A percentile compares a stretch with the other conserved stretches of the same genome.
phyloP scores from a whole-genome alignment of 495 filamentous ascomycete species.

The Penicillium manginii region DNA sequence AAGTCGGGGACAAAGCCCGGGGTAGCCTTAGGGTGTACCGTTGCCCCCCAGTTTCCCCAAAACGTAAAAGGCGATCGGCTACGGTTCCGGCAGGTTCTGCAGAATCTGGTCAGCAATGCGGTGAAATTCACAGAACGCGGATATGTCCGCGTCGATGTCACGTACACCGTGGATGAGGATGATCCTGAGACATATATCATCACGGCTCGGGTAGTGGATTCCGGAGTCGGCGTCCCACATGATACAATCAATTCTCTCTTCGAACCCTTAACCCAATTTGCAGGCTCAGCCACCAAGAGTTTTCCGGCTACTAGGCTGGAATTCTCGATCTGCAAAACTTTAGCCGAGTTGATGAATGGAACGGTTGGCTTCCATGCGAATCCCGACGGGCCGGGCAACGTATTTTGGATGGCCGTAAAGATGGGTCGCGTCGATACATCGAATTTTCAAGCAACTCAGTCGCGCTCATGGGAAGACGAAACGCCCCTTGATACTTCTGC shows the following conservation, averaged over 20 bases:
- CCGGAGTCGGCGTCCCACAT: slow-evolving; percentile 73
- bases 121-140: slow-evolving; percentile 85
- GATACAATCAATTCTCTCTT: no score
- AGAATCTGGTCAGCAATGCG: slow-evolving; percentile 84
- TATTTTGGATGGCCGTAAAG: slow-evolving; percentile 62
- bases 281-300: slow-evolving; percentile 67
- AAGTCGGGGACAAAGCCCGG: no score
- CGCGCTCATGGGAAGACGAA: no score
- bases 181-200: slow-evolving; percentile 46
- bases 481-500: no score
- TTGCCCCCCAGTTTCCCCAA: neutral
- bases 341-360: slow-evolving; percentile 84
- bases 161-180: slow-evolving; percentile 54
- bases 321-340: slow-evolving; percentile 76
- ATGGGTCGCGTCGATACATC: slow-evolving; percentile 45
- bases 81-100: slow-evolving; percentile 78
- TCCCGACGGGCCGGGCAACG: slow-evolving; percentile 52
- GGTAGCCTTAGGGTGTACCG: no score
- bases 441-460: slow-evolving; percentile 18
- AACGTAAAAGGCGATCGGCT: slow-evolving; percentile 69
- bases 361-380: slow-evolving; percentile 64
- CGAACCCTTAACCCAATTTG: no score
- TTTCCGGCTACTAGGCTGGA: slow-evolving; percentile 85
- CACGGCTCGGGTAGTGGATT: slow-evolving; percentile 68
- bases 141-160: slow-evolving; percentile 57